Percentiles rank a stretch among this genome's conserved stretches.
Conservation (phyloP, 768 basidiomycete species). For the Dentipellis sp. region DNA sequence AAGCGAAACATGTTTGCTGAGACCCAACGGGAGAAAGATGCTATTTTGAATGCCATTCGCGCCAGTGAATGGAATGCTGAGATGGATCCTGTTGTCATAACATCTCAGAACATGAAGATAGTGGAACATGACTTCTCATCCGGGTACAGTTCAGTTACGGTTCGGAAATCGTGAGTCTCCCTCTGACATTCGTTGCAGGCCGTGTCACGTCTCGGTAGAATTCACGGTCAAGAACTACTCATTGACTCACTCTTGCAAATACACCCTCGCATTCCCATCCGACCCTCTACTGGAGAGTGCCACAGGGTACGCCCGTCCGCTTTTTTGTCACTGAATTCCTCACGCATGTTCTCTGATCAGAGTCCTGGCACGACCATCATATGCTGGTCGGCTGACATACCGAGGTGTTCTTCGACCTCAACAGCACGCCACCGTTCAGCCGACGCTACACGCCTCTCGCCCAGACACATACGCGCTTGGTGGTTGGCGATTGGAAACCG, state of each 20-base stretch:
- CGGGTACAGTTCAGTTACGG: constrained; percentile 38
- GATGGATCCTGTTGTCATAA: constrained; percentile 61
- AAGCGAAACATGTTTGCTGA: constrained; percentile 89
- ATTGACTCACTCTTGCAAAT: constrained; percentile 47
- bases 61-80: constrained; percentile 71
- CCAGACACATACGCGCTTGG: constrained; percentile 59
- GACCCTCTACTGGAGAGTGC: constrained; percentile 15
- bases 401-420: constrained; percentile 49
- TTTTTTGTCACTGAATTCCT: background rate
- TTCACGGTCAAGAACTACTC: constrained; percentile 70
- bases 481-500: constrained; percentile 62
- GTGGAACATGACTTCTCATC: constrained; percentile 55
- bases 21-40: constrained; percentile 64
- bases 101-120: constrained; percentile 32
- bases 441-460: constrained; percentile 49
- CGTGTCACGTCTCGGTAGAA: constrained; percentile 41
- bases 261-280: constrained; percentile 39
- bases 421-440: constrained; percentile 31
- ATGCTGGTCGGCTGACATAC: constrained; percentile 59
- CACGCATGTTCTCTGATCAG: constrained; percentile 18
- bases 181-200: constrained; percentile 28
- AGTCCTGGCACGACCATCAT: constrained; percentile 40
- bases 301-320: constrained; percentile 15
- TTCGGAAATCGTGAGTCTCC: background rate
- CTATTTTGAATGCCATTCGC: constrained; percentile 58